These are phyloP conservation scores for Phytophthora hibernalis DNA, from an alignment of 352 stramenopile species.

Conservation along the genomic window DNA sequence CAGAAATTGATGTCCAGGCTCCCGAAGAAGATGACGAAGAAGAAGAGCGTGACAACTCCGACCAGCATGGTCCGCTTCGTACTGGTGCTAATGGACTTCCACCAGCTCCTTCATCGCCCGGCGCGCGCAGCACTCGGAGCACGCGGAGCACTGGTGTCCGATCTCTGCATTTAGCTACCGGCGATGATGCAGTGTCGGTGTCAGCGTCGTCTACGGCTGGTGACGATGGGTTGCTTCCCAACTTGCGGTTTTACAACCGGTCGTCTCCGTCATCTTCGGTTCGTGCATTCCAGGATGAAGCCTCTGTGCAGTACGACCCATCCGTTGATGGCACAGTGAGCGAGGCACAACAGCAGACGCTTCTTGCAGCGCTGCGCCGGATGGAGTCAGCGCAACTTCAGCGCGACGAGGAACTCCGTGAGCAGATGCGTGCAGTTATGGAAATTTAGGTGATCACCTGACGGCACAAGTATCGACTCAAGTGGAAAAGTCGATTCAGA, in stretches of 20 bases:
- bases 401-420: constrained; percentile 74
- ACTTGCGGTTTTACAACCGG: constrained; percentile 68
- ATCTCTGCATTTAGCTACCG: constrained; percentile 42
- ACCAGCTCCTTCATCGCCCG: constrained; percentile 44
- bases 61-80: constrained; percentile 32
- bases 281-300: constrained; percentile 81
- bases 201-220: constrained; percentile 54
- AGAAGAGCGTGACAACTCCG: constrained; percentile 45
- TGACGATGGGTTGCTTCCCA: constrained; percentile 59
- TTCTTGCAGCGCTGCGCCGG: constrained; percentile 67
- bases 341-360: constrained; percentile 59
- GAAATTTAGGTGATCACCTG: constrained; percentile 64
- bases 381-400: constrained; percentile 77
- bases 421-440: constrained; percentile 74
- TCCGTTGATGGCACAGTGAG: constrained; percentile 74
- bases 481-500: constrained; percentile 86
- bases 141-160: constrained; percentile 41
- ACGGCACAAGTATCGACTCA: constrained; percentile 66
- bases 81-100: constrained; percentile 22
- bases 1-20: constrained; percentile 65
- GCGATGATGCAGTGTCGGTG: constrained; percentile 48
- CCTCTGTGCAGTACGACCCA: constrained; percentile 69
- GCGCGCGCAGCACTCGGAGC: constrained; percentile 46
- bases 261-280: constrained; percentile 85
- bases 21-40: constrained; percentile 56